These are phyloP conservation scores for Ophiostoma himal-ulmi DNA, from an alignment of 2,329 filamentous ascomycete species.

Conservation along the genomic window DNA sequence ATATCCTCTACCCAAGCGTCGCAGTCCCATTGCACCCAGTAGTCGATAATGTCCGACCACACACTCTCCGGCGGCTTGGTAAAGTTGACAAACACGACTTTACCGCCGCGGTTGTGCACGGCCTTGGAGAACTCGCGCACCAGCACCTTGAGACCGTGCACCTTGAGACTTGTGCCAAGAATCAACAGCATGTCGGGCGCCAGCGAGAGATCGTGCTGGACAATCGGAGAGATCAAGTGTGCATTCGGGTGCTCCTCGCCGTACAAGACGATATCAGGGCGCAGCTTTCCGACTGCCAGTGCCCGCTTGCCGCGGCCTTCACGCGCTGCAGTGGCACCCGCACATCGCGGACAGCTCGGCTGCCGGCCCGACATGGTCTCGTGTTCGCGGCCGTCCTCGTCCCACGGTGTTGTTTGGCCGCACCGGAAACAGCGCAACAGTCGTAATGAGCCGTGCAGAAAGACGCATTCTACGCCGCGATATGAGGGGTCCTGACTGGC, in stretches of 20 bases:
- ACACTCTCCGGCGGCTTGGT: constrained; percentile 66
- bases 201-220: constrained; percentile 60
- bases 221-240: constrained; percentile 61
- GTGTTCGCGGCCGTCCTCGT: constrained; percentile 48
- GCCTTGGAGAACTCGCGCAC: constrained; percentile 66
- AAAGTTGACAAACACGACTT: constrained; percentile 67
- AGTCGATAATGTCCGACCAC: constrained; percentile 68
- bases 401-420: constrained; percentile 53
- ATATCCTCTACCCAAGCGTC: constrained; percentile 66
- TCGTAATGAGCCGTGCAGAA: constrained; percentile 63
- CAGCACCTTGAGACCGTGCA: constrained; percentile 66
- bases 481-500: constrained; percentile 27
- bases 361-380: constrained; percentile 59
- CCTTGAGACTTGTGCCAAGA: constrained; percentile 63
- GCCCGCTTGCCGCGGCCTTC: constrained; percentile 61
- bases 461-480: constrained; percentile 59
- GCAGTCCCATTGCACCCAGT: constrained; percentile 69
- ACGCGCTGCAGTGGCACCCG: constrained; percentile 55
- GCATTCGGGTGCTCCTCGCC: constrained; percentile 67
- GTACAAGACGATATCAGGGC: constrained; percentile 69
- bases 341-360: constrained; percentile 62
- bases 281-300: constrained; percentile 60
- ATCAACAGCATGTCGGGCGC: constrained; percentile 63
- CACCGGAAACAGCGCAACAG: constrained; percentile 60
- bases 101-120: constrained; percentile 61